Conservation (phyloP, 192 early-diverging fungal genomes). For the Phlyctochytrium arcticum region DNA sequence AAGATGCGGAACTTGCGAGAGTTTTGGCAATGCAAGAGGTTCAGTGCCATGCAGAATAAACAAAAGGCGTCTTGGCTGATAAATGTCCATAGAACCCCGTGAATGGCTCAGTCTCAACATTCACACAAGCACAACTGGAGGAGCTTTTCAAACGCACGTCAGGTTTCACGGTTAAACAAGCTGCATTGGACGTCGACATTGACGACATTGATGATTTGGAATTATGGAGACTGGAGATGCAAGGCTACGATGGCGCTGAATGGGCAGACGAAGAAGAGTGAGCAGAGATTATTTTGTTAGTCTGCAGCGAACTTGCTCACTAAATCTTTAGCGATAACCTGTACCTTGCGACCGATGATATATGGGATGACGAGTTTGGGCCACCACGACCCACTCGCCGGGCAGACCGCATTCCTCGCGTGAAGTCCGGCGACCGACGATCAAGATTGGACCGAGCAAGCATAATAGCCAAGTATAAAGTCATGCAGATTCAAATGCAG, state of each 20-base stretch:
- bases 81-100: no score
- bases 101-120: no score
- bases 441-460: constrained; percentile 51
- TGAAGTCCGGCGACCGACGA: constrained; percentile 14
- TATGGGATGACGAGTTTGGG: constrained; percentile 59
- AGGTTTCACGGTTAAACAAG: constrained; percentile 72
- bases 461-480: constrained; percentile 76
- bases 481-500: constrained; percentile 83
- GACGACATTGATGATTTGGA: constrained; percentile 71
- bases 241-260: constrained; percentile 60
- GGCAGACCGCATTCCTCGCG: background rate
- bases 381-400: background rate
- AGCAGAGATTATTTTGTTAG: background rate
- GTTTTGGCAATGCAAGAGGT: background rate
- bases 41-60: no score
- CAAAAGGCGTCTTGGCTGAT: no score
- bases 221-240: constrained; percentile 73
- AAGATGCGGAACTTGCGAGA: background rate
- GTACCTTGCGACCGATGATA: constrained; percentile 75
- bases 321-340: constrained; percentile 57
- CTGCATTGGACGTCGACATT: constrained; percentile 51
- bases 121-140: constrained; percentile 64
- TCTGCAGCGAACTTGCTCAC: background rate
- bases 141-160: constrained; percentile 89
- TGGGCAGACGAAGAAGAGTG: constrained; percentile 76